Base-by-base conservation (phyloP, 1,139 yeast genomes). In the Meyerozyma guilliermondii region DNA sequence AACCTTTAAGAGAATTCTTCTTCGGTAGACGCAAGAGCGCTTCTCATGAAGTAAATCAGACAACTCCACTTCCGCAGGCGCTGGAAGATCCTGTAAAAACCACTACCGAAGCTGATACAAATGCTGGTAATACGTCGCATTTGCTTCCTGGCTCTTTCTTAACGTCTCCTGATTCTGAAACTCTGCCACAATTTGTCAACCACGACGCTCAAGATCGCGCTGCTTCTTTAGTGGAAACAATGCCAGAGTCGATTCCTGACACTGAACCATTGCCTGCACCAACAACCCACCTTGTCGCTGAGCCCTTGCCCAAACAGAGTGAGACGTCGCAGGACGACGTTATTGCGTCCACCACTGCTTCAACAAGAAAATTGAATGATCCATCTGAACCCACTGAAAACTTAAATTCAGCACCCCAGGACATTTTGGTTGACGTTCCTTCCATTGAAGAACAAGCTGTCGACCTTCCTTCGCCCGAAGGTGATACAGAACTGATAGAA, bases 1-100 rank as follows among this genome's bases (percentile, higher is more conserved):
- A 47, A 41, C 48, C 47, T n/a, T 14, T 13, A 8, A 11, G 14
- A 11, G 18, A 18, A 8, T 29, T 29, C 16, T 29, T 29, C 9
- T 29, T 29, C 18, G 33, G 33, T 29, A 13, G 33, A 13, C 16
- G 33, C 10, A 29, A 29, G 11, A 29, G 33, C 18, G 4, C 18
- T 16, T 13, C 33, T 11, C 10, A 13, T 29, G 33, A 29, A 14
- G 18, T 14, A 3, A 29, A 14, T 9, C 18, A 29, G 5, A 26
- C 13, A 5, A 9, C 22, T 20, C 7, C 22, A 20, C 22, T 20
- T 20, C 22, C 7, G 22, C 22, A 20, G 22, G 22, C 22, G 7
- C 22, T 13, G 13, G 34, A 30, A 9, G 34, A 10, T 2, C 20
- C 34, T 3, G 20, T 30, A 5, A 10, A 11, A 10, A 10, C 13